Evolutionary conservation across 257 asterid species (phyloP), one percentile per base, ranked within the genome.

Genomic region (Fraxinus excelsior): DNA sequence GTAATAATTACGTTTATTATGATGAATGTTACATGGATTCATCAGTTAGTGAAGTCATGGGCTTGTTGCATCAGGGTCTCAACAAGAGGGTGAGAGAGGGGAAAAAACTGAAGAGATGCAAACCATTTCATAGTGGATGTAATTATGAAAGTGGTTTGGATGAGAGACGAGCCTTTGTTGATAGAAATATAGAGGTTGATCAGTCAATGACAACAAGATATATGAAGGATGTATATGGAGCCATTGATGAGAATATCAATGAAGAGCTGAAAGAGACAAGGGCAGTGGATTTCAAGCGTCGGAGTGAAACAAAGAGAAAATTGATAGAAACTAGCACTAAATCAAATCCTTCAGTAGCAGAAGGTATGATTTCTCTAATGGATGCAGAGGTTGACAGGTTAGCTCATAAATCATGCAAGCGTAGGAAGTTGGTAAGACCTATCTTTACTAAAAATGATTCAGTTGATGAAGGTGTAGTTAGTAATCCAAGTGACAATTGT

Each of bases 1-100:
- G n/a, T 67, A 38, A 49, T 67, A 38, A 49, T 76, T 49, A 69
- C 51, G 19, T 67, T 66, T 37, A n/a, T 73, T 44, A 76, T 67
- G 90, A 66, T 26, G 38, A 71, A 81, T 8, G 60, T 66, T 78
- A 75, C 75, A 73, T 79, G 85, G 84, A 82, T 81, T 80, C 92
- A 51, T 82, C 95, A 68, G 92, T 87, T 79, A 93, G 89, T 71
- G 92, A 92, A 84, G 81, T 91, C 79, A 88, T 89, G 95, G 86
- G 80, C 62, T 77, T 85, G 80, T 70, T 88, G 44, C 88, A 79
- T 83, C 79, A 74, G 56, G 46, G 51, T 79, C 18, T 6, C 32
- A 80, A 81, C 76, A 86, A 73, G 76, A 62, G 66, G 46, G 18
- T 60, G 67, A 60, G 18, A 21, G 67, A 10, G 34, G 34, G 9